Conservation (phyloP, 768 basidiomycete genomes). For the Tylopilus rubrobrunneus region DNA sequence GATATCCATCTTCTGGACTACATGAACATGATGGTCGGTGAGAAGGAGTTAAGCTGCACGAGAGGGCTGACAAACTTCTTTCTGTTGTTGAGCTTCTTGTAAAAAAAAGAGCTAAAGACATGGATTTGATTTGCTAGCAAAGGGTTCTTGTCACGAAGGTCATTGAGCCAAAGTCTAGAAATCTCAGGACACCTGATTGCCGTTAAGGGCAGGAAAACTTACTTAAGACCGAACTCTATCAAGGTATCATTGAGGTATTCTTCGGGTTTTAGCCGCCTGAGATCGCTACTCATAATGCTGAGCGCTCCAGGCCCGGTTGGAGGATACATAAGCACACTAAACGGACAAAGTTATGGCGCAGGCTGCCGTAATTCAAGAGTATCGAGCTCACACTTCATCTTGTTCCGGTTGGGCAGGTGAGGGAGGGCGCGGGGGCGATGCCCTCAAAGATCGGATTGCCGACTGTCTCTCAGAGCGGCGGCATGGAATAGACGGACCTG, state of each 20-base stretch:
- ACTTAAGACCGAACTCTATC: slow-evolving; percentile 96
- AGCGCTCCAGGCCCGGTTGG: slow-evolving; percentile 67
- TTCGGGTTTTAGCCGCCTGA: slow-evolving; percentile 65
- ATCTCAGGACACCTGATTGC: slow-evolving; percentile 2
- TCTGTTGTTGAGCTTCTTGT: slow-evolving; percentile 76
- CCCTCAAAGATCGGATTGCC: slow-evolving; percentile 16
- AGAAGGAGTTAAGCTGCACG: not conserved
- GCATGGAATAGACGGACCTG: slow-evolving; percentile 1
- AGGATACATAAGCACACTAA: slow-evolving; percentile 76
- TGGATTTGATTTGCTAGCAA: slow-evolving; percentile 71
- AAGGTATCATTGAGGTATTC: slow-evolving; percentile 96
- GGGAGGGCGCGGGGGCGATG: slow-evolving; percentile 29
- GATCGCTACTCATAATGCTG: slow-evolving; percentile 77
- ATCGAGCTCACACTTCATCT: slow-evolving; percentile 58
- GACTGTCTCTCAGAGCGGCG: slow-evolving; percentile 38
- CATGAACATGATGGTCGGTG: slow-evolving; percentile 25
- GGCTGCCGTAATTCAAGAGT: not conserved
- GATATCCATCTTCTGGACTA: slow-evolving; percentile 64
- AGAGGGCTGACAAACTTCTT: slow-evolving; percentile 45
- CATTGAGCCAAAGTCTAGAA: slow-evolving; percentile 64
- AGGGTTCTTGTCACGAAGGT: slow-evolving; percentile 51
- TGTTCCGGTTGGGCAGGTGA: slow-evolving; percentile 35
- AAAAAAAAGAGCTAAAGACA: slow-evolving; percentile 97
- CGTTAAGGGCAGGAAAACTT: slow-evolving; percentile 24
- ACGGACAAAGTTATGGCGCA: slow-evolving; percentile 2